A percentile compares a stretch with the other conserved stretches of the same genome.
Evolutionary conservation across 2,329 filamentous ascomycete species (phyloP).

Genomic region (Seiridium unicorne): DNA sequence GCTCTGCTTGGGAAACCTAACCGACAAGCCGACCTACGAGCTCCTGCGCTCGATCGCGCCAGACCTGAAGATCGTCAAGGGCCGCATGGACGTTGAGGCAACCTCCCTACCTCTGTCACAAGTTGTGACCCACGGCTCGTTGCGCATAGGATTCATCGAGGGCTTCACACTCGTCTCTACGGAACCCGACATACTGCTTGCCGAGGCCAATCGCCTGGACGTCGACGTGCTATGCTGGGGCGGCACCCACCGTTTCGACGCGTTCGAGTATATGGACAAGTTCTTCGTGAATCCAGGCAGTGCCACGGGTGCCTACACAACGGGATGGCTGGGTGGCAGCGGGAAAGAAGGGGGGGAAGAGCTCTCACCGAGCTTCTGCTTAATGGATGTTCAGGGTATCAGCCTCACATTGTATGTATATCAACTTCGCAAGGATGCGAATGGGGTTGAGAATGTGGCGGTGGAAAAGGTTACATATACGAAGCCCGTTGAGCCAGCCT

Average conservation of each 20-base stretch:
- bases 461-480: conserved; percentile 87
- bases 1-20: conserved; percentile 77
- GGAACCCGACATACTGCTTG: conserved; percentile 65
- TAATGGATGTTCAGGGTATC: conserved; percentile 99
- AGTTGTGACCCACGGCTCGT: conserved; percentile 63
- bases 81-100: conserved; percentile 65
- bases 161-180: conserved; percentile 67
- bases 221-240: conserved; percentile 70
- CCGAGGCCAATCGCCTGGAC: conserved; percentile 66
- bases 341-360: conserved; percentile 63
- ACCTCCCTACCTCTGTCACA: conserved; percentile 64
- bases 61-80: conserved; percentile 68
- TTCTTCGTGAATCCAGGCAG: conserved; percentile 71
- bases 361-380: conserved; percentile 84
- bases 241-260: conserved; percentile 67
- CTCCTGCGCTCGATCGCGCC: conserved; percentile 74
- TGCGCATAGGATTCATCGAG: conserved; percentile 67
- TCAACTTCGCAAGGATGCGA: conserved; percentile 73
- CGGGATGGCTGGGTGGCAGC: conserved; percentile 41
- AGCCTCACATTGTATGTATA: conserved; percentile 96
- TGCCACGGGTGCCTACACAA: conserved; percentile 62
- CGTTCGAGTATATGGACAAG: conserved; percentile 73
- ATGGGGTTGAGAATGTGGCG: conserved; percentile 75
- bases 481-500: conserved; percentile 65
- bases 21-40: conserved; percentile 77